Conservation (phyloP, 225 moss, liverwort and hornwort species). For the Pleurozium schreberi region DNA sequence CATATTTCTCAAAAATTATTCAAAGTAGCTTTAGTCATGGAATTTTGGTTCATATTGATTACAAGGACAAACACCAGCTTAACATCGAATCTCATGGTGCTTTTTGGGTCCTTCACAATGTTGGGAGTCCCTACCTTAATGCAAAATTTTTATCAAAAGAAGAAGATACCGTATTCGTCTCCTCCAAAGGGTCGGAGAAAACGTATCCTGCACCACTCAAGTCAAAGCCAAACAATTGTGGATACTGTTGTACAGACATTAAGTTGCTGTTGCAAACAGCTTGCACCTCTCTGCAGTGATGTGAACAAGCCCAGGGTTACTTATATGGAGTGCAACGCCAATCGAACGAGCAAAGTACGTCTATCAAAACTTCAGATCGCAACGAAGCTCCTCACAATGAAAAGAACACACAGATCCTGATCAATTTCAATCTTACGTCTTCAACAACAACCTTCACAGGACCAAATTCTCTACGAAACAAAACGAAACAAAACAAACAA, state of each 20-base stretch:
- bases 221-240: neutral
- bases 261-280: slow-evolving; percentile 36
- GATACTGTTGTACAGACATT: neutral
- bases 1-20: neutral
- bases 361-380: neutral
- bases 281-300: slow-evolving; percentile 43
- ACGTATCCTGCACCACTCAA: neutral
- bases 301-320: neutral
- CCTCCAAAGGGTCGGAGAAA: neutral
- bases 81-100: neutral
- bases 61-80: neutral
- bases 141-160: neutral
- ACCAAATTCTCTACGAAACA: neutral
- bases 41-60: neutral
- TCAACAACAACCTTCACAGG: neutral
- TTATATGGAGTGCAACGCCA: neutral
- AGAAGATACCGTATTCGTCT: neutral
- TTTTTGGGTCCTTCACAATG: too few species aligned
- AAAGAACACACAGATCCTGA: neutral
- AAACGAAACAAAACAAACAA: too few species aligned
- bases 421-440: neutral
- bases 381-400: neutral
- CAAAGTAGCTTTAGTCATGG: neutral
- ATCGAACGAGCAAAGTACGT: neutral
- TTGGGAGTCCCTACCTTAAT: neutral